Evolutionary conservation across 129 eudicot species (phyloP), one percentile per base, ranked within the genome.

Genomic region (Sambucus nigra): DNA sequence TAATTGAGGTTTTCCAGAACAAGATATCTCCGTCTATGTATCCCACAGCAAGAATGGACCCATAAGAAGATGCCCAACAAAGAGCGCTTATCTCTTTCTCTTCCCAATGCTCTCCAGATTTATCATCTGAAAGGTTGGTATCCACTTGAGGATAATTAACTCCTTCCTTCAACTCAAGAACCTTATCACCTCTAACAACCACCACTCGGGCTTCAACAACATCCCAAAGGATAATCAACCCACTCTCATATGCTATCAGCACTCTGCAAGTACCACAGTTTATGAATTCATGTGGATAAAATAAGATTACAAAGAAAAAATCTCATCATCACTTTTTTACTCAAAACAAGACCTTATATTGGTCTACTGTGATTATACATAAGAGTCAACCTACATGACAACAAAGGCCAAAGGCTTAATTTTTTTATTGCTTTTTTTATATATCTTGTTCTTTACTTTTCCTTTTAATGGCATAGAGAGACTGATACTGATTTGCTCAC

Each of bases 41-140:
- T 48, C 99, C 99, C 47, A 68, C 94, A 26, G 99, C 99, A 54
- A 86, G 69, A 66, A 80, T 66, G 9, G 83, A 74, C 51, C 99
- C 99, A 63, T 65, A 67, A 20, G 79, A 60, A 40, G 99, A 92
- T 56, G 87, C 99, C 99, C 99, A 92, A 66, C 96, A 92, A 57
- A 83, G 78, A 62, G 96, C 87, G 18, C 91, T 86, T 63, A 92
- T 92, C 60, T 92, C 96, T 67, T 86, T 86, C 32, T 86, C 95
- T 65, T 69, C 80, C 70, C 71, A 57, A 57, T 75, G 60, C 21
- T 73, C 65, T 35, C 64, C 81, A 57, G 55, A 50, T 62, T 51
- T 31, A 65, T 50, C 66, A 38, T 75, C 75, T 14, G 28, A 11
- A 27, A 31, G 60, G 39, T 46, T 57, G 38, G 38, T 32, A 67